Conservation (phyloP, 495 filamentous ascomycete species). For the Xylaria palmicola region DNA sequence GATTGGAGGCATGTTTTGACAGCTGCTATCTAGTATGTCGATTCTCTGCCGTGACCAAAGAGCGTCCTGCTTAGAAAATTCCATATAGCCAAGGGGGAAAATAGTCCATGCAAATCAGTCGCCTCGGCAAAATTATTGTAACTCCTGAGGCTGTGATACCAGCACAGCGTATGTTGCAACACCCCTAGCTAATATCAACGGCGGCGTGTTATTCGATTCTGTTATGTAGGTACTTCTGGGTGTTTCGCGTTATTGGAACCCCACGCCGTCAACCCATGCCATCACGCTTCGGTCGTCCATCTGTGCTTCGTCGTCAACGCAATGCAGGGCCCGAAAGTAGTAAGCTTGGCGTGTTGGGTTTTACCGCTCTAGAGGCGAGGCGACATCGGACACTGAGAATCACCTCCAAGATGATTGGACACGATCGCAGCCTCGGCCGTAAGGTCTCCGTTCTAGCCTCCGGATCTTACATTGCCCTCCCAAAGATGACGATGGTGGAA, state of each 20-base stretch:
- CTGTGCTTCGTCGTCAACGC: constrained; percentile 3
- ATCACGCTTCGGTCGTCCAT: constrained; percentile 7
- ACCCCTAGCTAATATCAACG: neutral
- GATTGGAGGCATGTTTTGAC: neutral
- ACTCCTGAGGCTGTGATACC: neutral
- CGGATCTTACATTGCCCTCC: neutral
- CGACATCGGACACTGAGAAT: constrained; percentile 16
- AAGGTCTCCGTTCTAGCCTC: constrained; percentile 1
- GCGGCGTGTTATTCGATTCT: neutral
- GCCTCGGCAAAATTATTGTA: too few relatives aligned
- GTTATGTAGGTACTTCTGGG: neutral
- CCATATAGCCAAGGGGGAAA: too few relatives aligned
- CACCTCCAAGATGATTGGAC: constrained; percentile 10
- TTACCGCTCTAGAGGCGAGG: constrained; percentile 16
- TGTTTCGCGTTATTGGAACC: neutral
- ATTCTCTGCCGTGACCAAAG: neutral
- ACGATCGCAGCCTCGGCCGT: constrained; percentile 12
- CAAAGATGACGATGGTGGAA: constrained; percentile 2
- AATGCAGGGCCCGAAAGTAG: constrained; percentile 10
- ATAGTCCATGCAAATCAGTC: too few relatives aligned
- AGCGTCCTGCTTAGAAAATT: neutral
- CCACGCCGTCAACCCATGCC: constrained; percentile 11
- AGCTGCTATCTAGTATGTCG: neutral
- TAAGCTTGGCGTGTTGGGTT: constrained; percentile 11
- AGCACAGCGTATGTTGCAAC: neutral